These are phyloP conservation scores for Chaetomium fimeti DNA, from an alignment of 495 filamentous ascomycete genomes.

Conservation along the genomic window DNA sequence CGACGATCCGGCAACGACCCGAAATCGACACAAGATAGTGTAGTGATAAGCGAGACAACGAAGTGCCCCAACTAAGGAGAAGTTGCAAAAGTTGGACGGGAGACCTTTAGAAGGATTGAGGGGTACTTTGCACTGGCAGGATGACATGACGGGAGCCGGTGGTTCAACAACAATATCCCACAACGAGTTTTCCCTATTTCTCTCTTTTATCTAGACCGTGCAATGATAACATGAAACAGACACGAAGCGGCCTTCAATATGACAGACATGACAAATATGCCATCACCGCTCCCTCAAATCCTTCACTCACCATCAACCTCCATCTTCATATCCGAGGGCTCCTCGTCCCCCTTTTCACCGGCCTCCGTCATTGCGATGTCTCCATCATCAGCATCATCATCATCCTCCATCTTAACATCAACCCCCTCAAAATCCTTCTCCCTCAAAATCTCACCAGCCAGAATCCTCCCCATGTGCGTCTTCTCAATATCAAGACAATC, in stretches of 20 bases:
- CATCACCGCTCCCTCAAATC: neutral
- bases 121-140: no score
- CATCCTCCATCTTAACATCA: neutral
- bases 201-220: neutral
- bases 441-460: conserved; percentile 43
- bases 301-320: neutral
- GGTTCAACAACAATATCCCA: no score
- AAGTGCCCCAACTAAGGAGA: no score
- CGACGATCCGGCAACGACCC: no score
- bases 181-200: neutral
- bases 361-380: neutral
- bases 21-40: no score
- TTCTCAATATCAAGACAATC: conserved; percentile 51
- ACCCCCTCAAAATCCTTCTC: conserved; percentile 29
- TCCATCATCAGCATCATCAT: neutral
- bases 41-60: no score
- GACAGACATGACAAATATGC: neutral
- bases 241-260: no score
- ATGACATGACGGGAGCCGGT: no score
- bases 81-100: no score
- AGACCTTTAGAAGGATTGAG: no score
- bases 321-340: neutral
- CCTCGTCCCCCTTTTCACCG: no score
- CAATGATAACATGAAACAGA: neutral
- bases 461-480: conserved; percentile 57